Evolutionary conservation across 192 early-diverging fungal species (phyloP), one percentile per base, ranked within the genome.

Genomic region (Gamsiella multidivaricata): DNA sequence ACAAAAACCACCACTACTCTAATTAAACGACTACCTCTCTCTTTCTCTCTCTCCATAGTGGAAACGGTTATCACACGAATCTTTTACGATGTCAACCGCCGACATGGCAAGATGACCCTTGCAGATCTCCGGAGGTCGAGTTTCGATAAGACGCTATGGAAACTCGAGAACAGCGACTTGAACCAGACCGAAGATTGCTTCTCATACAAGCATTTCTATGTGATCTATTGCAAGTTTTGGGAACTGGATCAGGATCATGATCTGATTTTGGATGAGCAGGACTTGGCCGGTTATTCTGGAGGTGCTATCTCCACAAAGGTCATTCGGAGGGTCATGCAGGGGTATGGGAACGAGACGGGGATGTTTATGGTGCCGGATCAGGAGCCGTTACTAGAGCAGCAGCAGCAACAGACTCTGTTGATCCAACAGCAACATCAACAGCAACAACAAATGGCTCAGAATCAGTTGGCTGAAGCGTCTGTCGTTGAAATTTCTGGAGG

Each of bases 131-230:
- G 90, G 18, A 86, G 86, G 52, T 80, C 80, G 25, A 76, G 87
- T 14, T 88, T 97, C 52, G 65, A 85, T 12, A 81, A 90, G 25
- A 83, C 87, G 15, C 54, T 98, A 25, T 71, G 80, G 7, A 80
- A 84, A 12, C 80, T 97, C 43, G 92, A 94, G 65, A 79, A 75
- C 61, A 72, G 60, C n/a, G 66, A 61, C 25, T 70, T 90, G 50
- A 81, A 81, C 7, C 80, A 91, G 82, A 90, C 86, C 8, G 91
- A 93, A 20, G 91, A 94, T 79, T 86, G 91, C 42, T 97, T 98
- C 66, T 97, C 95, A 7, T 98, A 98, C 84, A 95, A 96, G 79
- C 97, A 98, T 70, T 98, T 97, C 69, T 98, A 98, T 74, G 97
- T 98, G 23, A 88, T 98, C 3, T 98, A 97, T 72, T 97, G 95